Evolutionary conservation across 352 stramenopile species (phyloP), one percentile per base, ranked within the genome.

Genomic region (Pythium utonaiense): DNA sequence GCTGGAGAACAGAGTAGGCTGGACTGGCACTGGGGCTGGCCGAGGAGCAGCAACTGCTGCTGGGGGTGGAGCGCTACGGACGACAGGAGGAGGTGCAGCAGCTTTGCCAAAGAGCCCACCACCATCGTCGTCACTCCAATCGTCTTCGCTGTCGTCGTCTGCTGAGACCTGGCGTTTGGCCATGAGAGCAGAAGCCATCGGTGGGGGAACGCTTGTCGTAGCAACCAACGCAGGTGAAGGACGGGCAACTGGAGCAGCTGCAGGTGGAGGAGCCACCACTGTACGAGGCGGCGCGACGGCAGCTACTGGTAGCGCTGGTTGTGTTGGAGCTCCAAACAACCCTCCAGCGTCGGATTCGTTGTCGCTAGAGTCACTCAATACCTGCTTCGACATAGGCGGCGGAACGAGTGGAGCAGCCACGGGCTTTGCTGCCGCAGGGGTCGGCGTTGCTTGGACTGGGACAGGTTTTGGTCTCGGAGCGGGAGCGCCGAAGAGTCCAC

Each of bases 51-150:
- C 21, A 31, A 31, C 19, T 21, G 63, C 40, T 7, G 22, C 41
- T 27, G 57, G 48, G 3, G 42, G 31, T 52, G 61, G 28, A n/a
- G 61, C n/a, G 3, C 65, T 62, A 61, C 52, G 56, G 21, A 40
- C 27, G 13, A 59, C 8, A 25, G 51, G 16, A 17, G 54, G 28
- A n/a, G 40, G 40, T 31, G 58, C 42, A 12, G 58, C 34, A 8
- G 70, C 28, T 27, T 71, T 68, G 13, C 77, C 78, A 70, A 88
- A 88, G 9, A 89, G 62, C 7, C 69, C 75, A 8, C 80, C 59
- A 13, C 45, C 77, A 33, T 77, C 69, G 44, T 86, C 77, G 47
- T 77, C 70, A 24, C 80, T 90, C 78, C 80, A 88, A 41, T 86
- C 80, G 56, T 56, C 64, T 34, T 89, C 78, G 34, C 75, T 86